A percentile compares a stretch with the other conserved stretches of the same genome.
Evolutionary conservation across 768 basidiomycete genomes (phyloP).

Genomic region (Cystofilobasidium macerans): DNA sequence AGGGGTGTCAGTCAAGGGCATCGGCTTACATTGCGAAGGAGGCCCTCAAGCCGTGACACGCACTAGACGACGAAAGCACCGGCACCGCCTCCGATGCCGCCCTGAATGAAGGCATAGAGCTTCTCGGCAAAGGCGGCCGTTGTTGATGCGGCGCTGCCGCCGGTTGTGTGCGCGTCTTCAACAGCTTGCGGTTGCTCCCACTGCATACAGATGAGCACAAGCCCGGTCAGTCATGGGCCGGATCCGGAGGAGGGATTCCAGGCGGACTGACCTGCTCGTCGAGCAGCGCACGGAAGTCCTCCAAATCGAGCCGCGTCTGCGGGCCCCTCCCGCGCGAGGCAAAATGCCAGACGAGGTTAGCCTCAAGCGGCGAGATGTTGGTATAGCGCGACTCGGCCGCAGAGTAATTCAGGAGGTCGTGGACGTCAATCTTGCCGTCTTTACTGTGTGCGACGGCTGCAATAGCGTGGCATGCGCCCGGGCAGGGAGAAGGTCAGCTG

Average conservation of each 20-base stretch:
- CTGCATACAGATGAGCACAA: background rate
- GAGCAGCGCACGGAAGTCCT: conserved; percentile 85
- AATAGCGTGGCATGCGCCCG: too few species aligned
- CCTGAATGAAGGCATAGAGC: conserved; percentile 74
- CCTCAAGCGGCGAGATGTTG: conserved; percentile 28
- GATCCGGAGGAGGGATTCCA: background rate
- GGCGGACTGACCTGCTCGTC: conserved; percentile 52
- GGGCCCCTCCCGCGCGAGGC: conserved; percentile 64
- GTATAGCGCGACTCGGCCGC: conserved; percentile 19
- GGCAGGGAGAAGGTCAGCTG: too few species aligned
- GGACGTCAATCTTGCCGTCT: conserved; percentile 88
- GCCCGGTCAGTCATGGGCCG: background rate
- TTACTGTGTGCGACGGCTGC: conserved; percentile 55
- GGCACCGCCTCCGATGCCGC: conserved; percentile 78
- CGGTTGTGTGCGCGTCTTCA: conserved; percentile 25
- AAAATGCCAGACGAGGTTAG: conserved; percentile 88
- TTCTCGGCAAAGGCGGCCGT: conserved; percentile 50
- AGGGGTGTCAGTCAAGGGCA: background rate
- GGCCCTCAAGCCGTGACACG: background rate
- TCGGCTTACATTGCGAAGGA: background rate
- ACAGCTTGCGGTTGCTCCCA: conserved; percentile 29
- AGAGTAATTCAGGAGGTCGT: conserved; percentile 87
- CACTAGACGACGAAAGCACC: conserved; percentile 45
- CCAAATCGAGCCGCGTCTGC: conserved; percentile 58
- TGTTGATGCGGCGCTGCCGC: background rate